Percentiles rank a stretch among this genome's conserved stretches.
Evolutionary conservation across 2,329 filamentous ascomycete genomes (phyloP).

Genomic region (Pseudogymnoascus sp.): DNA sequence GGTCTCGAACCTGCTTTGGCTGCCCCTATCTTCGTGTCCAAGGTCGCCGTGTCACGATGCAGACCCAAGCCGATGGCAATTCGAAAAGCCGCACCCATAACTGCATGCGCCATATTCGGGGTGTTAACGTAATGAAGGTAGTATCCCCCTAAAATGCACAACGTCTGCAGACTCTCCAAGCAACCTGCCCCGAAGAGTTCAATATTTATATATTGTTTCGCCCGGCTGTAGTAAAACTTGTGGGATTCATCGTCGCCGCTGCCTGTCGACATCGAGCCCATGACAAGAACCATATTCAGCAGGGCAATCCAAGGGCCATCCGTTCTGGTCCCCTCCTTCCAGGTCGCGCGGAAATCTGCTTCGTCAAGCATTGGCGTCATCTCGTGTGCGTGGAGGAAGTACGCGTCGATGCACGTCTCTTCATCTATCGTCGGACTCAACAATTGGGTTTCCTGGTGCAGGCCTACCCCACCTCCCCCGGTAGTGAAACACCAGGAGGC

Average conservation of each 20-base stretch:
- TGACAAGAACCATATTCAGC: conserved; percentile 12
- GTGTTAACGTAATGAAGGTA: conserved; percentile 22
- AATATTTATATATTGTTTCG: not conserved
- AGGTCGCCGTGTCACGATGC: conserved; percentile 14
- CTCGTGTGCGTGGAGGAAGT: conserved; percentile 10
- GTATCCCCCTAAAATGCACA: conserved; percentile 19
- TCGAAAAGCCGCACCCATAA: conserved; percentile 18
- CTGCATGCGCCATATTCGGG: conserved; percentile 21
- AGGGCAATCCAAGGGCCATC: conserved; percentile 13
- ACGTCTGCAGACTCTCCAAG: conserved; percentile 19
- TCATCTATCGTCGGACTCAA: conserved; percentile 7
- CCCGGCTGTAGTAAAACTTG: not conserved
- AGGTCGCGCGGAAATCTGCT: conserved; percentile 1
- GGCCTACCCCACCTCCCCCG: not conserved
- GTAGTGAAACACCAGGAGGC: not conserved
- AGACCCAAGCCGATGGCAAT: conserved; percentile 19
- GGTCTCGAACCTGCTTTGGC: conserved; percentile 20
- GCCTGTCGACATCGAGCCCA: conserved; percentile 9
- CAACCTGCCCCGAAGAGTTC: conserved; percentile 10
- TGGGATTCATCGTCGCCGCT: conserved; percentile 13
- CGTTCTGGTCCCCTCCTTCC: not conserved
- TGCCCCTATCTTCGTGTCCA: not conserved
- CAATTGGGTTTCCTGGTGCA: not conserved
- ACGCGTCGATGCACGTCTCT: conserved; percentile 7
- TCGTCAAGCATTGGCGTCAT: conserved; percentile 13